Evolutionary conservation across 129 eudicot genomes (phyloP).

Genomic region (Pittosporum tobira): DNA sequence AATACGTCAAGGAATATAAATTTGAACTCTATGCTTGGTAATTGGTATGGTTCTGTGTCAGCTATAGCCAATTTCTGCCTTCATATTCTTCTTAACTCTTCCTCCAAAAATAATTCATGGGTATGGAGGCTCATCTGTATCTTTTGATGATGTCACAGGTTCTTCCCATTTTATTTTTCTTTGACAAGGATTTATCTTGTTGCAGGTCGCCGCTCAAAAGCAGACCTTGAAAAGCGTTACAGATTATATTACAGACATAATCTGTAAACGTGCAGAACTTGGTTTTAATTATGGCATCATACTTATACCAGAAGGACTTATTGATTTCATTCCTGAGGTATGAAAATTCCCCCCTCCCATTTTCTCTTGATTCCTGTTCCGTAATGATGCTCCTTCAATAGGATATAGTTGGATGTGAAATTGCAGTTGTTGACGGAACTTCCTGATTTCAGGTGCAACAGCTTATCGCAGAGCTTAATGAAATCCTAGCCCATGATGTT

Average conservation of each 20-base stretch:
- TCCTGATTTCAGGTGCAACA: slow-evolving; percentile 60
- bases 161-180: background rate
- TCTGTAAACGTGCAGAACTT: slow-evolving; percentile 69
- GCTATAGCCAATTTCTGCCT: too few species aligned
- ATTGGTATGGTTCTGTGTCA: background rate
- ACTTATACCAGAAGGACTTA: slow-evolving; percentile 89
- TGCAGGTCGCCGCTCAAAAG: slow-evolving; percentile 77
- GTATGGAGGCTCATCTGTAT: too few species aligned
- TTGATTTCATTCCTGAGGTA: slow-evolving; percentile 99
- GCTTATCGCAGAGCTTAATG: slow-evolving; percentile 93
- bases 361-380: too few species aligned
- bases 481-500: slow-evolving; percentile 73
- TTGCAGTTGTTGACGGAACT: background rate
- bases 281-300: slow-evolving; percentile 92
- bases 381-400: background rate
- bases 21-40: background rate
- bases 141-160: background rate
- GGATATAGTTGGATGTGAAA: background rate
- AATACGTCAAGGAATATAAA: too few species aligned
- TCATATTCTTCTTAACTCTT: too few species aligned
- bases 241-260: slow-evolving; percentile 68
- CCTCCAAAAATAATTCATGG: too few species aligned
- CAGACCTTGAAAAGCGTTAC: slow-evolving; percentile 77
- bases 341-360: background rate
- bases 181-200: slow-evolving; percentile 11